Conservation (phyloP, 202 grass and related monocot genomes). For the Digitaria exilis region DNA sequence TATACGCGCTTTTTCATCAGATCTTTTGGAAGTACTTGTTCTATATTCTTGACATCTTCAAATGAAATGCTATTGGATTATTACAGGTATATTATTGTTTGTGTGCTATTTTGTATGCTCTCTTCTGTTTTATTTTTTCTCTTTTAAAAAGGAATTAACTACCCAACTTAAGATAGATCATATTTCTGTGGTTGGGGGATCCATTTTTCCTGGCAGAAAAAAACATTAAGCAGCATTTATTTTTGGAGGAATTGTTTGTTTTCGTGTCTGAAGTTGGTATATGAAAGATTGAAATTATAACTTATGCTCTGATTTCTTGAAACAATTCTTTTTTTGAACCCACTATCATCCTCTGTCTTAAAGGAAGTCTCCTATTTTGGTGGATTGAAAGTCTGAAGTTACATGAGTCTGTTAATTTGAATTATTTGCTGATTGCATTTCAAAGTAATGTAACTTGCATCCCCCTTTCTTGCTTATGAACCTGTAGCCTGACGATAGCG, state of each 20-base stretch:
- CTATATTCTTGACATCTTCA: slow-evolving; percentile 74
- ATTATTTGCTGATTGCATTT: slow-evolving; percentile 20
- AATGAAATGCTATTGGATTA: slow-evolving; percentile 66
- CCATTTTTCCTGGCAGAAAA: background rate
- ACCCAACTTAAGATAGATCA: background rate
- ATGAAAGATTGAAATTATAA: background rate
- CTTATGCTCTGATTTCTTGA: background rate
- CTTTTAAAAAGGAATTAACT: slow-evolving; percentile 6
- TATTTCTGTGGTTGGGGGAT: slow-evolving; percentile 4
- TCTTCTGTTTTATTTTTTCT: slow-evolving; percentile 17
- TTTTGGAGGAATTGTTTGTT: background rate
- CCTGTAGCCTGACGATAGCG: slow-evolving; percentile 74
- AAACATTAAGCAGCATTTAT: background rate
- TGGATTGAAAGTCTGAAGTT: slow-evolving; percentile 1
- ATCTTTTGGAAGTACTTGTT: slow-evolving; percentile 79
- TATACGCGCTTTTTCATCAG: slow-evolving; percentile 61
- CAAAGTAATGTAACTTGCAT: slow-evolving; percentile 25
- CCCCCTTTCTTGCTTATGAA: slow-evolving; percentile 14
- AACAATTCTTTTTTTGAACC: background rate
- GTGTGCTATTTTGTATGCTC: slow-evolving; percentile 34
- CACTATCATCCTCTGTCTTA: background rate
- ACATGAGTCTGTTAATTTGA: slow-evolving; percentile 1
- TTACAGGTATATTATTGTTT: slow-evolving; percentile 66
- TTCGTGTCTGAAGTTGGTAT: background rate
- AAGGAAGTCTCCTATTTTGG: slow-evolving; percentile 7